Percentiles rank a stretch among this genome's conserved stretches.
Conservation (phyloP, 495 filamentous ascomycete genomes). For the Hypoxylon cercidicola region DNA sequence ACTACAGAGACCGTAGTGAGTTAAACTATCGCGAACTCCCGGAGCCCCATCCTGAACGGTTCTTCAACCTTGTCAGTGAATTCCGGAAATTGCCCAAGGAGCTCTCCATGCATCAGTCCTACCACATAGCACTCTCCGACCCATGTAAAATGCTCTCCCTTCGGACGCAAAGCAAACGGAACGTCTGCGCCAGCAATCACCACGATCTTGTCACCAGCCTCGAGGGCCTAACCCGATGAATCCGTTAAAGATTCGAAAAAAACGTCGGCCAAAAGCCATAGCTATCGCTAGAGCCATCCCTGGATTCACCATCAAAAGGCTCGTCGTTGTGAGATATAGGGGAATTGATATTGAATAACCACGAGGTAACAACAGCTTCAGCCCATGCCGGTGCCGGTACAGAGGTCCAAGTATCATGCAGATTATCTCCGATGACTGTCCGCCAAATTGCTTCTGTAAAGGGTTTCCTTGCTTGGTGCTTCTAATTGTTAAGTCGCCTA, state of each 20-base stretch:
- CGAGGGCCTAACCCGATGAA: slow-evolving; percentile 9
- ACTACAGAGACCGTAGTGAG: too few species aligned
- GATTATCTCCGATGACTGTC: too few species aligned
- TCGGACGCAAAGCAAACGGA: slow-evolving; percentile 25
- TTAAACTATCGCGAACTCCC: background rate
- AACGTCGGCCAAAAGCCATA: background rate
- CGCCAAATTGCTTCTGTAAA: too few species aligned
- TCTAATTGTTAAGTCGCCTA: too few species aligned
- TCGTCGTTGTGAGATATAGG: too few species aligned
- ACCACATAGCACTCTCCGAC: slow-evolving; percentile 35
- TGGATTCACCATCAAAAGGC: too few species aligned
- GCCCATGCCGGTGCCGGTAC: too few species aligned
- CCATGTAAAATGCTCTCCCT: slow-evolving; percentile 5
- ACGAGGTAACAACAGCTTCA: too few species aligned
- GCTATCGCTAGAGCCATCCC: background rate
- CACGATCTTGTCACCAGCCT: slow-evolving; percentile 23
- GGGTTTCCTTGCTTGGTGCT: too few species aligned
- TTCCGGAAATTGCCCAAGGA: slow-evolving; percentile 6
- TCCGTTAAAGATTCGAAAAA: background rate
- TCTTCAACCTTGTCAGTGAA: background rate
- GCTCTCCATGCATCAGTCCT: slow-evolving; percentile 27
- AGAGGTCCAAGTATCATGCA: too few species aligned
- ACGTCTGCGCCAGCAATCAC: slow-evolving; percentile 25
- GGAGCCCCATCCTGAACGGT: background rate
- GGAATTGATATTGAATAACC: too few species aligned